These are phyloP conservation scores for Balakata baccata DNA, from an alignment of 345 rosid genomes.

Conservation along the genomic window DNA sequence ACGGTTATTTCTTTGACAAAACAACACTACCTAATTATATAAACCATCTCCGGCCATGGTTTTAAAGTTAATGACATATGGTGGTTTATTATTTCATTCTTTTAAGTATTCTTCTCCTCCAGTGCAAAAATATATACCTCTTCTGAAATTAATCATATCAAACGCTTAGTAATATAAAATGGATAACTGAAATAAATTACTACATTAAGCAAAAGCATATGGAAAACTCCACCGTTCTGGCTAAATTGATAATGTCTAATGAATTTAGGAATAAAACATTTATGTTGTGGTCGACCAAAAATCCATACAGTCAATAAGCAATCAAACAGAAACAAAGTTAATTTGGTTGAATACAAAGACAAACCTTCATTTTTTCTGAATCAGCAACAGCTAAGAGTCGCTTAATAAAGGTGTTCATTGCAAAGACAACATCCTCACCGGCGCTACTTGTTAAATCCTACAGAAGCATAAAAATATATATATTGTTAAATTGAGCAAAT, in stretches of 20 bases:
- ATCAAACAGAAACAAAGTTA: slow-evolving; percentile 6
- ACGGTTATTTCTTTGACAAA: not conserved
- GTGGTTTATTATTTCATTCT: not conserved
- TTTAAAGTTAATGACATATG: not conserved
- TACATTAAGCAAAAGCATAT: not conserved
- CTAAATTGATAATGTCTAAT: not conserved
- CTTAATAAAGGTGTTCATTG: slow-evolving; percentile 90
- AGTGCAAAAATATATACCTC: not conserved
- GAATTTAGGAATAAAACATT: not conserved
- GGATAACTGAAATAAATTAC: not conserved
- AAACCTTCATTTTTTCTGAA: slow-evolving; percentile 82
- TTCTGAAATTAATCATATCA: not conserved
- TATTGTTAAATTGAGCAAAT: slow-evolving; percentile 4
- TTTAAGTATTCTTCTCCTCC: not conserved
- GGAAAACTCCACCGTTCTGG: not conserved
- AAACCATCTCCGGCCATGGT: not conserved
- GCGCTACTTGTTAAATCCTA: slow-evolving; percentile 93
- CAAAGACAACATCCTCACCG: slow-evolving; percentile 88
- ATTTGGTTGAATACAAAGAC: not conserved
- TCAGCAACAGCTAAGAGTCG: slow-evolving; percentile 87
- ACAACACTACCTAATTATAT: not conserved
- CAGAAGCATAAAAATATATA: slow-evolving; percentile 18
- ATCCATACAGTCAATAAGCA: not conserved
- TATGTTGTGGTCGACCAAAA: not conserved
- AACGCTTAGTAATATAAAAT: not conserved